Conservation (phyloP, 129 eudicot species). For the Ambrosia trifida region DNA sequence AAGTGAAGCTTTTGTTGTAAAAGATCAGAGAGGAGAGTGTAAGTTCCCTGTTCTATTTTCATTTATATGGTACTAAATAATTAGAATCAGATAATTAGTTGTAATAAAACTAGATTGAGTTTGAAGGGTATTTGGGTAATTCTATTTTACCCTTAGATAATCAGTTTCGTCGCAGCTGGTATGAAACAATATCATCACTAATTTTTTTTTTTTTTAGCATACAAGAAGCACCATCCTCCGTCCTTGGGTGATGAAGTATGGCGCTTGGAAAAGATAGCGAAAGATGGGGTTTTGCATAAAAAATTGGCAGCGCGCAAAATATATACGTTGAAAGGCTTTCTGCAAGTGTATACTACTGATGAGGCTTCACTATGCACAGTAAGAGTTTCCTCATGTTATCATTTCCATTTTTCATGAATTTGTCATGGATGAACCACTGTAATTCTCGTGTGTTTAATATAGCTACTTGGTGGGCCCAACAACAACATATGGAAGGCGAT, state of each 20-base stretch:
- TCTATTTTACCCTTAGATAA: background rate
- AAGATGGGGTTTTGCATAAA: conserved; percentile 55
- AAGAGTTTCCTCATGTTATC: conserved; percentile 25
- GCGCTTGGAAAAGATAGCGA: conserved; percentile 78
- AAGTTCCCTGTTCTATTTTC: conserved; percentile 32
- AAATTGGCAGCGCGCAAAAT: conserved; percentile 34
- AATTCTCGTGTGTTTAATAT: conserved; percentile 12
- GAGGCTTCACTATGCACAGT: conserved; percentile 45
- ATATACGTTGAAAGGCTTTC: conserved; percentile 50
- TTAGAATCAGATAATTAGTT: background rate
- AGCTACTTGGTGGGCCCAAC: conserved; percentile 62
- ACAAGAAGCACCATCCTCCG: conserved; percentile 75
- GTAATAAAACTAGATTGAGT: background rate
- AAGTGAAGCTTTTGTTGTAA: conserved; percentile 67
- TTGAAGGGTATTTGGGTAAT: background rate
- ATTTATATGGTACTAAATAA: background rate
- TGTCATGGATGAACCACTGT: conserved; percentile 9
- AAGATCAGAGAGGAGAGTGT: conserved; percentile 95
- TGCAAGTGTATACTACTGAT: conserved; percentile 46
- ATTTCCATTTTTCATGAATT: background rate
- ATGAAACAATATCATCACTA: conserved; percentile 16
- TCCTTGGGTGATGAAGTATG: conserved; percentile 60
- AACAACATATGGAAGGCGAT: conserved; percentile 61
- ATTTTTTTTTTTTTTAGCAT: conserved; percentile 44
- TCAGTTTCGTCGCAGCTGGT: background rate